Evolutionary conservation across 768 basidiomycete species (phyloP).

Genomic region (Strobilomyces confusus): DNA sequence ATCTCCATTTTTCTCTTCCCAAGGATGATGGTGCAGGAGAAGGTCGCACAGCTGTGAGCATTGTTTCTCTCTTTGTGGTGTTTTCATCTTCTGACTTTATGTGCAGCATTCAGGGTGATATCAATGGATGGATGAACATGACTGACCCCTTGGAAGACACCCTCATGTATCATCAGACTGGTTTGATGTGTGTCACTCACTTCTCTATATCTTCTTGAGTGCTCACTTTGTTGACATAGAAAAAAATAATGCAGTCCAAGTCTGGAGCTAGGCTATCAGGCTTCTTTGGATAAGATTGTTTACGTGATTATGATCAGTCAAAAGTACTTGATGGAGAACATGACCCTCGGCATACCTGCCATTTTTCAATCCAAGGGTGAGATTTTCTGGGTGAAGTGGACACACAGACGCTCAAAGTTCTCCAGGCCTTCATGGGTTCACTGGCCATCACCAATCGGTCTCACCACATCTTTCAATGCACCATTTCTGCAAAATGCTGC

Average conservation of each 20-base stretch:
- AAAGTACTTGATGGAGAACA: constrained; percentile 65
- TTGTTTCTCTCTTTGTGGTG: neutral
- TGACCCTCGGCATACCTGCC: constrained; percentile 67
- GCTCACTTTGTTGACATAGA: constrained; percentile 23
- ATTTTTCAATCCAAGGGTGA: constrained; percentile 38
- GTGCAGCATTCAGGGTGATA: constrained; percentile 61
- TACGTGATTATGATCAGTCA: constrained; percentile 39
- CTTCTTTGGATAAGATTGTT: constrained; percentile 60
- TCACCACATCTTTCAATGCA: constrained; percentile 60
- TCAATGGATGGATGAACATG: constrained; percentile 58
- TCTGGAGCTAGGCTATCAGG: constrained; percentile 58
- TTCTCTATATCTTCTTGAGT: neutral
- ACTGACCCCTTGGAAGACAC: constrained; percentile 59
- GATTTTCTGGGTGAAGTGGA: constrained; percentile 39
- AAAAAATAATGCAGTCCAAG: constrained; percentile 42
- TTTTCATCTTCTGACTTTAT: neutral
- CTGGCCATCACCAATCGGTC: constrained; percentile 68
- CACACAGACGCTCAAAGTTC: constrained; percentile 6
- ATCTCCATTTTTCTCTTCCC: constrained; percentile 43
- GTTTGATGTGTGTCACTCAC: constrained; percentile 30
- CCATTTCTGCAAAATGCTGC: constrained; percentile 48
- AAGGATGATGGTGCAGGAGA: constrained; percentile 65
- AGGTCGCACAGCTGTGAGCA: constrained; percentile 61
- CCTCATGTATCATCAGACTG: constrained; percentile 49
- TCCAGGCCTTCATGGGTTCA: constrained; percentile 63